These are phyloP conservation scores for Trametes cingulata DNA, from an alignment of 768 basidiomycete genomes.

Conservation along the genomic window DNA sequence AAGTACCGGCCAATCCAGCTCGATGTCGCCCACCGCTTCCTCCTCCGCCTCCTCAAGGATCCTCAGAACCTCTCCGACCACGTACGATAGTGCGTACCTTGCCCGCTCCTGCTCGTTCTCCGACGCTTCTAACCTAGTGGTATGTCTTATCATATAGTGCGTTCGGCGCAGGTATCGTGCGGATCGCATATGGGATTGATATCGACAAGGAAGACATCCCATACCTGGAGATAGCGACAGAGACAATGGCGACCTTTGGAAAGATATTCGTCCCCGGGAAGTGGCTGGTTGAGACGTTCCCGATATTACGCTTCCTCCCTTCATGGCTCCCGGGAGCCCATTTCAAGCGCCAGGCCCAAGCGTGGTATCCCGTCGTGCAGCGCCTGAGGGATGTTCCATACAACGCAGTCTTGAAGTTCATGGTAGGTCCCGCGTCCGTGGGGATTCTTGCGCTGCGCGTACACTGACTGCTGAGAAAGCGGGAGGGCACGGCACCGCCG, in stretches of 20 bases:
- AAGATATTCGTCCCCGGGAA: constrained; percentile 23
- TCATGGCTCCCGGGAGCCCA: constrained; percentile 26
- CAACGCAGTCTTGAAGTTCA: constrained; percentile 6
- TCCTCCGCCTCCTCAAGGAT: not conserved
- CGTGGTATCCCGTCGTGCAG: not conserved
- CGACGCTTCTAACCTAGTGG: too few relatives aligned
- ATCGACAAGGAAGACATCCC: constrained; percentile 3
- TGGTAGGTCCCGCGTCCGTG: not conserved
- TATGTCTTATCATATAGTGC: not conserved
- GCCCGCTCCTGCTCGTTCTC: too few relatives aligned
- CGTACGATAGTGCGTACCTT: constrained; percentile 5
- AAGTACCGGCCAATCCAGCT: not conserved
- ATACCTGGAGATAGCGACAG: constrained; percentile 7
- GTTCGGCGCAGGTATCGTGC: constrained; percentile 2
- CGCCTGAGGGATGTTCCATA: constrained; percentile 14
- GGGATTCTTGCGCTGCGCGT: too few relatives aligned
- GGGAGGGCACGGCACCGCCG: not conserved
- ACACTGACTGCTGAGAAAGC: not conserved
- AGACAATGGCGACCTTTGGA: constrained; percentile 6
- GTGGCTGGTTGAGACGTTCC: constrained; percentile 32
- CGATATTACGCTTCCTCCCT: constrained; percentile 23
- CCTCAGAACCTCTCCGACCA: not conserved
- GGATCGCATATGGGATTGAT: constrained; percentile 15
- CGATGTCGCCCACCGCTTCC: not conserved
- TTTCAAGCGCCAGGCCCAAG: constrained; percentile 18